These are phyloP conservation scores for Leishmania lainsoni DNA, from an alignment of 208 protist species.

Conservation along the genomic window DNA sequence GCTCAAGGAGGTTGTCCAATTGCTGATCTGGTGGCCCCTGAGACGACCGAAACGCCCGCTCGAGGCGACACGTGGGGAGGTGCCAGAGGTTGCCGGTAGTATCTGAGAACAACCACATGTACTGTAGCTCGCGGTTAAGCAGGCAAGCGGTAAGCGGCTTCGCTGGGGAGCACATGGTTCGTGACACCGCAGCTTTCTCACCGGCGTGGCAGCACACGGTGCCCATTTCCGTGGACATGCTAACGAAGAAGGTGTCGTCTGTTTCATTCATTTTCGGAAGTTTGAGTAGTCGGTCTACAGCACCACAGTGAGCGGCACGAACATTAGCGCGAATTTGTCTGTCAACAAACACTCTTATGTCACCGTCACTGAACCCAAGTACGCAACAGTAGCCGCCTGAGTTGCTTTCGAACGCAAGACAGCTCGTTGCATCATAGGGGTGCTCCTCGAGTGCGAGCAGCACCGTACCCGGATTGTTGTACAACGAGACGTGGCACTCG, in stretches of 20 bases:
- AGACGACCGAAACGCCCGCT: constrained; percentile 45
- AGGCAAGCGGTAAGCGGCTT: constrained; percentile 63
- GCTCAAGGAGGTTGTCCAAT: constrained; percentile 33
- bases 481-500: constrained; percentile 35
- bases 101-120: constrained; percentile 57
- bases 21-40: constrained; percentile 2
- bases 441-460: constrained; percentile 36
- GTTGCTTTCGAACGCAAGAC: constrained; percentile 32
- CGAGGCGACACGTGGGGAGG: constrained; percentile 75
- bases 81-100: constrained; percentile 77
- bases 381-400: constrained; percentile 26
- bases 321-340: constrained; percentile 21
- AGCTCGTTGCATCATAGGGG: constrained; percentile 44
- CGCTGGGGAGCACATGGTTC: constrained; percentile 60
- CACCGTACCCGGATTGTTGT: constrained; percentile 15
- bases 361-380: constrained; percentile 48
- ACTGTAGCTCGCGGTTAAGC: constrained; percentile 55
- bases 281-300: constrained; percentile 36
- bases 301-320: constrained; percentile 42
- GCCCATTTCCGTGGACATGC: constrained; percentile 57
- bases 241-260: constrained; percentile 59
- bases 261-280: constrained; percentile 33
- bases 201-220: constrained; percentile 67
- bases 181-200: constrained; percentile 46
- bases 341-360: constrained; percentile 45